Base-by-base conservation (phyloP, 1,139 yeast genomes). In the Debaryomycetaceae sp. region DNA sequence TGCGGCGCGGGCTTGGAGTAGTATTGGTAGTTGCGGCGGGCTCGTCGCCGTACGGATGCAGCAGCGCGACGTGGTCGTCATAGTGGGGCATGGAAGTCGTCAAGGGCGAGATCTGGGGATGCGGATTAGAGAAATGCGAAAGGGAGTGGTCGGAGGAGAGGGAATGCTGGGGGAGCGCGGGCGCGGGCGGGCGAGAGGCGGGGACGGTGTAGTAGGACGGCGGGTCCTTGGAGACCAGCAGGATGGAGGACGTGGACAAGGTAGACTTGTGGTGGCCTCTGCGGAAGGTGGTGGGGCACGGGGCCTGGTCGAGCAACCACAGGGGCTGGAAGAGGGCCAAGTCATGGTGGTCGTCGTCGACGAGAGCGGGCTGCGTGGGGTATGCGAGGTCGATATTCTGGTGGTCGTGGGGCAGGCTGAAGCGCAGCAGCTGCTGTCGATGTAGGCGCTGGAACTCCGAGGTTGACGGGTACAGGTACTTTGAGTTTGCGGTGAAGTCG, bases 281-380 rank as follows among this genome's bases (percentile, higher is more conserved):
- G 8, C 22, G 25, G 15, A 15, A 13, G 16, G 25, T 11, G n/a
- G 24, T 10, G 18, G 11, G 13, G 22, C 22, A 22, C 10, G 22
- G 20, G 16, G 6, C 20, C 20, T 10, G 6, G 6, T 18, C 20
- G 20, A 18, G 20, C 20, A n/a, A n/a, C n/a, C n/a, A n/a, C n/a
- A n/a, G n/a, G n/a, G n/a, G n/a, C n/a, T n/a, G n/a, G n/a, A n/a
- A n/a, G n/a, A n/a, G n/a, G n/a, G n/a, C n/a, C n/a, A n/a, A n/a
- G 18, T 31, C 33, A 30, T 40, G 39, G 26, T 32, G 31, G n/a
- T 41, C 47, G 31, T 44, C 56, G 31, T 51, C 59, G 23, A 53
- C 35, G 11, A 53, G 46, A n/a, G n/a, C n/a, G n/a, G n/a, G n/a
- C n/a, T n/a, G n/a, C n/a, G n/a, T n/a, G n/a, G n/a, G n/a, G n/a